These are phyloP conservation scores for Anisogramma anomala DNA, from an alignment of 2,329 filamentous ascomycete species.

Conservation along the genomic window DNA sequence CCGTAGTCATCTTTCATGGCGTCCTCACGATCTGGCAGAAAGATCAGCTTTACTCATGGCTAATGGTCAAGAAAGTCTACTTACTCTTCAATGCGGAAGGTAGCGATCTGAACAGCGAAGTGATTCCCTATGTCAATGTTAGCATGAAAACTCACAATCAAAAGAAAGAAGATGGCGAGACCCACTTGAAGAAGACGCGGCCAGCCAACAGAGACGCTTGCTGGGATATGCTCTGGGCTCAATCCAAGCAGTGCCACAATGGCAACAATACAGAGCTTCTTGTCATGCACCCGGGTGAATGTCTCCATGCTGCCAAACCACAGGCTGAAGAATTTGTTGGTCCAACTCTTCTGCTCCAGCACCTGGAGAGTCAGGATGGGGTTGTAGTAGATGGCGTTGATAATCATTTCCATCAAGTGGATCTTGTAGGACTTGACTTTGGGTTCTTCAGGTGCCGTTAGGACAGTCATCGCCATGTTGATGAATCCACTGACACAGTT, in stretches of 20 bases:
- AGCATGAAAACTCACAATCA: neutral
- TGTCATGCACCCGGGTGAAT: conserved; percentile 92
- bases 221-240: conserved; percentile 68
- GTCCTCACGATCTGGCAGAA: conserved; percentile 68
- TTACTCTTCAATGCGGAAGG: conserved; percentile 76
- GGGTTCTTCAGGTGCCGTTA: conserved; percentile 56
- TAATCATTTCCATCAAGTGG: conserved; percentile 97
- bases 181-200: conserved; percentile 61
- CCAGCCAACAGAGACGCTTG: conserved; percentile 93
- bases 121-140: conserved; percentile 49
- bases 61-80: no score
- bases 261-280: conserved; percentile 93
- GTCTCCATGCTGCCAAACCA: conserved; percentile 96
- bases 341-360: conserved; percentile 86
- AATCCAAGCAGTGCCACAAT: conserved; percentile 78
- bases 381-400: conserved; percentile 97
- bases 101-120: conserved; percentile 81
- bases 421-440: conserved; percentile 91
- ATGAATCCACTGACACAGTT: conserved; percentile 83
- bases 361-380: conserved; percentile 72
- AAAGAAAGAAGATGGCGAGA: conserved; percentile 20
- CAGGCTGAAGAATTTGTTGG: conserved; percentile 95
- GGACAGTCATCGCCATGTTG: conserved; percentile 72
- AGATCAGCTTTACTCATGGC: conserved; percentile 23
- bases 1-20: conserved; percentile 80